Evolutionary conservation across 441 rosid species (phyloP), one percentile per base, ranked within the genome.

Genomic region (Pelargonium australe): DNA sequence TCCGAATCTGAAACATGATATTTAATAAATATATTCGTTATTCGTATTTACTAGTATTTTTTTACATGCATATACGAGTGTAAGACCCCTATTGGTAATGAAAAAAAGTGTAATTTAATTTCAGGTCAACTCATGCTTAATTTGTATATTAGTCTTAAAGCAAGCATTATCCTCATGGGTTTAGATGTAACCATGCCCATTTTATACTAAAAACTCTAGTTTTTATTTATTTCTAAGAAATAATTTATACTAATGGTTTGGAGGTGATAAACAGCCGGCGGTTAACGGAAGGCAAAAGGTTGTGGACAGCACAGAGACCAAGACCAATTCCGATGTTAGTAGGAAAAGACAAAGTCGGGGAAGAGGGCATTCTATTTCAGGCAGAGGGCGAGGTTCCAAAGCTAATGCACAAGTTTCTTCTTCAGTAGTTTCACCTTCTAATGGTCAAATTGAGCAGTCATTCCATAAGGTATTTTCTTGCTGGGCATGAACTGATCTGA

Each of bases 341-440:
- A 86, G 85, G 83, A 87, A 85, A 82, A 95, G 86, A 80, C 91
- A 84, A 70, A 85, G 91, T 75, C 99, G 97, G 58, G 95, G 96
- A 51, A 87, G 98, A 74, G 94, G 84, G 10, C 76, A 80, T 64
- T 83, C 95, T 75, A 75, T 72, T 78, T 78, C 92, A 57, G 80
- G 95, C 31, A 86, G 97, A 83, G 97, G 95, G 19, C 96, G 97
- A 73, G 93, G 92, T 77, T 87, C 90, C 68, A 89, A 82, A 81
- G 75, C 75, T 76, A 90, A 76, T 72, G 98, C 78, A 66, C 97
- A 83, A 78, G 40, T 64, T 61, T 82, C 89, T 68, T 60, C 76
- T 68, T 76, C 88, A 20, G 70, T 81, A 7, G 79, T 80, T 64
- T 65, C 82, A 45, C 75, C 76, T 68, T 79, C 83, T 67, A 89